Evolutionary conservation across 768 basidiomycete species (phyloP).

Genomic region (Dacryopinax primogenitus): DNA sequence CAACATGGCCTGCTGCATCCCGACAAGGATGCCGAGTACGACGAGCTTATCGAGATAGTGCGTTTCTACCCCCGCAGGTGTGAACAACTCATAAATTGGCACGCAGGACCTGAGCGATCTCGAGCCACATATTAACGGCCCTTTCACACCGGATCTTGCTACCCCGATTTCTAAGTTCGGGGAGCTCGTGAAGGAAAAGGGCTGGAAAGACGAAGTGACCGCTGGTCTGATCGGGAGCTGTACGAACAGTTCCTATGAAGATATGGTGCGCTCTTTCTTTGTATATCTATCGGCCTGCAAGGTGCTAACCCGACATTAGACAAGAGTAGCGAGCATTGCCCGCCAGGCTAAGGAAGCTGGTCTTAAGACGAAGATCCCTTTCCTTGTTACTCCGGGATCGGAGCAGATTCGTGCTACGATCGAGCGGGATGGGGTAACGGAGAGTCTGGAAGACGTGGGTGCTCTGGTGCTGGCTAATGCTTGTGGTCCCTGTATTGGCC

Average conservation of each 20-base stretch:
- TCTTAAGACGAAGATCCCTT: conserved; percentile 68
- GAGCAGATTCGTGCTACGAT: conserved; percentile 97
- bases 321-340: conserved; percentile 82
- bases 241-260: conserved; percentile 96
- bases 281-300: background rate
- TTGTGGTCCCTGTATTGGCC: conserved; percentile 97
- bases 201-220: conserved; percentile 88
- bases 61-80: conserved; percentile 3
- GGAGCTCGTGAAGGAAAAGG: conserved; percentile 62
- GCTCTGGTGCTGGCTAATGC: conserved; percentile 92
- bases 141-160: conserved; percentile 92
- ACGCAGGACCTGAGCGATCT: conserved; percentile 70
- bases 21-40: conserved; percentile 83
- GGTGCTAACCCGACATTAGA: conserved; percentile 36
- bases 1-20: conserved; percentile 61
- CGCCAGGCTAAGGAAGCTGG: conserved; percentile 77
- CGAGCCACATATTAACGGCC: conserved; percentile 90
- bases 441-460: conserved; percentile 73
- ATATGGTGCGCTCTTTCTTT: conserved; percentile 46
- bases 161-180: conserved; percentile 87
- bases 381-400: conserved; percentile 79
- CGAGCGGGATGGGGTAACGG: conserved; percentile 82
- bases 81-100: background rate
- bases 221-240: conserved; percentile 95
- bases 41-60: conserved; percentile 88